These are phyloP conservation scores for Amanita fuliginea DNA, from an alignment of 768 basidiomycete species.

Conservation along the genomic window DNA sequence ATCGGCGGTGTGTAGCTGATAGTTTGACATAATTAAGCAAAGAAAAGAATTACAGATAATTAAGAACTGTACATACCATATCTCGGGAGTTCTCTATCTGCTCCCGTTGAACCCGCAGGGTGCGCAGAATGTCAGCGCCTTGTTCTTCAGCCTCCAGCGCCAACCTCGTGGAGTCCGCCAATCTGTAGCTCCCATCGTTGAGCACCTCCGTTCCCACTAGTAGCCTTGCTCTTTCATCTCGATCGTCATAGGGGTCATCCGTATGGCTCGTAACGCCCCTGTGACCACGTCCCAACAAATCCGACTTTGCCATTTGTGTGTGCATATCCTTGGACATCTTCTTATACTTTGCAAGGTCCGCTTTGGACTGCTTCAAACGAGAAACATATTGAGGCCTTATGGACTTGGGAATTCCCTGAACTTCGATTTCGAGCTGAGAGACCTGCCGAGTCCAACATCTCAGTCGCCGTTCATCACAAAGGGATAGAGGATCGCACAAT, in stretches of 20 bases:
- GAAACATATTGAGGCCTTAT: conserved; percentile 58
- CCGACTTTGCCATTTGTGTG: conserved; percentile 51
- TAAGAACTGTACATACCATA: conserved; percentile 38
- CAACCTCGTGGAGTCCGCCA: conserved; percentile 72
- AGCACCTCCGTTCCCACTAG: conserved; percentile 63
- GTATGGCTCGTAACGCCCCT: conserved; percentile 16
- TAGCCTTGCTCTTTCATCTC: conserved; percentile 59
- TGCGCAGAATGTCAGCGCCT: conserved; percentile 80
- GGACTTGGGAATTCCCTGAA: conserved; percentile 84
- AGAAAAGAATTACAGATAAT: not conserved
- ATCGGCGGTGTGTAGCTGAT: conserved; percentile 71
- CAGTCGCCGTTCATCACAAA: not conserved
- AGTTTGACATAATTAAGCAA: not conserved
- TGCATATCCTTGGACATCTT: conserved; percentile 67
- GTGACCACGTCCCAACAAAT: conserved; percentile 31
- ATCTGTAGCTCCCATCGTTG: conserved; percentile 60
- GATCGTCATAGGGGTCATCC: conserved; percentile 65
- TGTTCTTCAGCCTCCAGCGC: conserved; percentile 91
- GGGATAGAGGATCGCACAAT: conserved; percentile 40
- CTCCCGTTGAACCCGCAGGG: conserved; percentile 74
- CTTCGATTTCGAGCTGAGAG: conserved; percentile 90
- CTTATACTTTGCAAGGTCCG: conserved; percentile 66
- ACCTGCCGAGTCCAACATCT: conserved; percentile 35
- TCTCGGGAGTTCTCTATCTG: conserved; percentile 84
- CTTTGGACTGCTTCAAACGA: conserved; percentile 58